Evolutionary conservation across 495 filamentous ascomycete species (phyloP), one percentile per base, ranked within the genome.

Genomic region (Penicillium silybi): DNA sequence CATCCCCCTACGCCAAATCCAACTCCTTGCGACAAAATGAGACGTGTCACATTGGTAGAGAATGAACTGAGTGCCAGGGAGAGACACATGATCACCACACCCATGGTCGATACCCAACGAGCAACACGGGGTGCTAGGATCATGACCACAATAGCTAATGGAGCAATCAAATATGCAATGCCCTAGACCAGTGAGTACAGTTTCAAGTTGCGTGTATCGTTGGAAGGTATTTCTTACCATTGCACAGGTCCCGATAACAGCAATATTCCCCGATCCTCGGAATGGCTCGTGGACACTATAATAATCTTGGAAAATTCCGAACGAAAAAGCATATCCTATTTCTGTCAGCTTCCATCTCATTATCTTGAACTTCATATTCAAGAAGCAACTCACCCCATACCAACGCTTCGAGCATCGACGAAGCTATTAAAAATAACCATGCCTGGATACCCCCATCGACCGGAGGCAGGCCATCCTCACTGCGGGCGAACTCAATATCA

Each of bases 251-350:
- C 72, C 76, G 23, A 80, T 71, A 5, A 71, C 63, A n/a, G 77
- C 67, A 38, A 81, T 66, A 22, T 59, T 64, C 4, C 37, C 55
- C 10, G 73, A 73, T 10, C 67, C 35, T 47, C 35, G 69, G 6
- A 72, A 85, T 55, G 69, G 77, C 56, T 61, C 44, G 53, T 79
- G 72, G 8, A 64, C 68, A 37, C 56, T 68, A 54, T 82, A 84
- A 51, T 83, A 83, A 15, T 74, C 71, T 56, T 84, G 76, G 35
- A 84, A 84, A 7, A 85, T 63, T 23, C 82, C 82, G 48, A 80
- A 88, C 0, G 81, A 73, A 60, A 79, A 84, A 3, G 82, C 77
- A 59, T 85, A 87, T 26, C 85, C 83, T 85, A 34, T 6, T 8
- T 53, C 23, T 13, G 23, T 10, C 18, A 38, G n/a, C 23, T 10